phyloP scores from a whole-genome alignment of 345 rosid species.

The Citrus australasica region DNA sequence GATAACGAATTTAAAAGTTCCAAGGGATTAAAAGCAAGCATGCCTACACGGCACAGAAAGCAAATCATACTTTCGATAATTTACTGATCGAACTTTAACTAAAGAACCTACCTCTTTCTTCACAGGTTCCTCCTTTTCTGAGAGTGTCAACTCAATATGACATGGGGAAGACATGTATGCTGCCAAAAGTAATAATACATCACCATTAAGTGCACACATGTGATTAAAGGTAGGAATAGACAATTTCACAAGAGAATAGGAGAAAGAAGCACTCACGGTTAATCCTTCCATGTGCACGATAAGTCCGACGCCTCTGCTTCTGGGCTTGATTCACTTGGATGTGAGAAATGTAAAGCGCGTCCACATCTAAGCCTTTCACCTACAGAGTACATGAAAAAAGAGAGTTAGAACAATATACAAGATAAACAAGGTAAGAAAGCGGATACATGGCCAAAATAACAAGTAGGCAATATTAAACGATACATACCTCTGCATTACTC shows the following conservation, averaged over 20 bases:
- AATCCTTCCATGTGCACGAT: constrained; percentile 78
- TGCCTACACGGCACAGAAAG: background rate
- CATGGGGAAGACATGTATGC: constrained; percentile 83
- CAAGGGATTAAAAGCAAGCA: background rate
- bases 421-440: background rate
- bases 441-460: background rate
- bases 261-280: constrained; percentile 45
- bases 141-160: constrained; percentile 61
- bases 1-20: background rate
- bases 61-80: background rate
- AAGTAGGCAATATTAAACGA: background rate
- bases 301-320: constrained; percentile 72
- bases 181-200: constrained; percentile 22
- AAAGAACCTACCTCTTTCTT: constrained; percentile 49
- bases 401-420: background rate
- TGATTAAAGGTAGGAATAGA: background rate
- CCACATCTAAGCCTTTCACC: constrained; percentile 82
- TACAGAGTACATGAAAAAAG: background rate
- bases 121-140: constrained; percentile 70
- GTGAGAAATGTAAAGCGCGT: constrained; percentile 61
- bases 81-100: background rate
- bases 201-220: background rate
- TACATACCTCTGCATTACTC: constrained; percentile 68
- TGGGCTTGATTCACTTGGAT: constrained; percentile 80
- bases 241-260: background rate